Percentiles rank a stretch among this genome's conserved stretches.
Evolutionary conservation across 2,329 filamentous ascomycete species (phyloP).

Genomic region (Aspergillus flavus): DNA sequence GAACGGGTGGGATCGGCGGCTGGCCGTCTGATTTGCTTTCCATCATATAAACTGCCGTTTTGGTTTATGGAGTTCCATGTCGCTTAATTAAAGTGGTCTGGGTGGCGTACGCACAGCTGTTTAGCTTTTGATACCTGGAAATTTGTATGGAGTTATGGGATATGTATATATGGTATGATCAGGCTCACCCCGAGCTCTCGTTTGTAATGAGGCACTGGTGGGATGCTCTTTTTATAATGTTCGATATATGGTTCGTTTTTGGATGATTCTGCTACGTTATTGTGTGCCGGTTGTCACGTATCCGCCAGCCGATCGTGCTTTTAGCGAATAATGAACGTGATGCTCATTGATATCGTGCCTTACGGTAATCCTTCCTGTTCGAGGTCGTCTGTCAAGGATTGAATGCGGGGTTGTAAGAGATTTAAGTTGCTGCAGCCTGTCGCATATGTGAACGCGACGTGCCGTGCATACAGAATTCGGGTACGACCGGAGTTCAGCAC

Average conservation of each 20-base stretch:
- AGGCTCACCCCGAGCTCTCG: not conserved
- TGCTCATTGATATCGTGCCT: not conserved
- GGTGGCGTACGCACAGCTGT: not conserved
- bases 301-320: not conserved
- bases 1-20: conserved; percentile 38
- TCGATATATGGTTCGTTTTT: not conserved
- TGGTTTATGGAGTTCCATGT: not conserved
- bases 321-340: conserved; percentile 3
- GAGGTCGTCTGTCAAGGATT: not conserved
- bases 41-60: not conserved
- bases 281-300: not conserved
- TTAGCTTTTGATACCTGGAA: conserved; percentile 12
- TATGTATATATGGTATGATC: not conserved
- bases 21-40: conserved; percentile 29
- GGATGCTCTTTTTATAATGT: conserved; percentile 1
- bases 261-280: not conserved
- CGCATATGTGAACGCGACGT: not conserved
- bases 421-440: not conserved
- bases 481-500: conserved; percentile 2
- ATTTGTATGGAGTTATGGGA: conserved; percentile 9
- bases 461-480: not conserved
- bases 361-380: not conserved
- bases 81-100: not conserved
- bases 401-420: not conserved
- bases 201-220: not conserved